Conservation (phyloP, 1,284 basidiomycete species). For the Inonotus hispidus region DNA sequence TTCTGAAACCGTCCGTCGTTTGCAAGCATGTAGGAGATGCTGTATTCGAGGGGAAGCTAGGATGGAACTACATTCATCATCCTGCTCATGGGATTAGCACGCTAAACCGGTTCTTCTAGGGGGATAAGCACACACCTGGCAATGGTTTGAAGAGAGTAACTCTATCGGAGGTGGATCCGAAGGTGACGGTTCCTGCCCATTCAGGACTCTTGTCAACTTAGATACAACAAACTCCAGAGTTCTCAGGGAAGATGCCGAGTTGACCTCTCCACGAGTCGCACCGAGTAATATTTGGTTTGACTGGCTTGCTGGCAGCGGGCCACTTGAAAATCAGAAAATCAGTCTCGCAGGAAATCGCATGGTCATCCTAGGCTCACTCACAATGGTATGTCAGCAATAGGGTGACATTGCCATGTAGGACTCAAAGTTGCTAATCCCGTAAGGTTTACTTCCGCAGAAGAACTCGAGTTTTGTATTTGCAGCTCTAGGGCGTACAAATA, state of each 20-base stretch:
- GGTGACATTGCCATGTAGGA: conserved; percentile 52
- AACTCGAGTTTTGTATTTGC: conserved; percentile 46
- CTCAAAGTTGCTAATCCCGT: conserved; percentile 58
- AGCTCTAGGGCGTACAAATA: conserved; percentile 52
- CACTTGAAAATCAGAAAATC: conserved; percentile 31
- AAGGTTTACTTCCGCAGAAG: conserved; percentile 39
- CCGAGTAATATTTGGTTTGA: conserved; percentile 37
- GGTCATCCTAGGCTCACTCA: not conserved
- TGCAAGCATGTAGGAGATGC: conserved; percentile 46
- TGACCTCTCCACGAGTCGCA: conserved; percentile 35
- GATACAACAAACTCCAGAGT: conserved; percentile 44
- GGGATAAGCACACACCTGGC: conserved; percentile 33
- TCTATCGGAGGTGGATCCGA: conserved; percentile 51
- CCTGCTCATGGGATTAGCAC: not conserved
- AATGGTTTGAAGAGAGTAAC: conserved; percentile 45
- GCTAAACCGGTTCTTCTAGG: not conserved
- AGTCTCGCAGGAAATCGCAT: not conserved
- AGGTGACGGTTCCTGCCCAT: conserved; percentile 38
- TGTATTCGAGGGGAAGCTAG: conserved; percentile 31
- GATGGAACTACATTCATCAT: not conserved
- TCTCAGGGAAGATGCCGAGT: conserved; percentile 32
- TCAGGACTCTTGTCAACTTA: conserved; percentile 51
- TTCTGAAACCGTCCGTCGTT: conserved; percentile 38
- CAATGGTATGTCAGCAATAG: not conserved
- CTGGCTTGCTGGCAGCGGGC: conserved; percentile 47